phyloP scores from a whole-genome alignment of 305 asterid species.

The Fraxinus greggii region DNA sequence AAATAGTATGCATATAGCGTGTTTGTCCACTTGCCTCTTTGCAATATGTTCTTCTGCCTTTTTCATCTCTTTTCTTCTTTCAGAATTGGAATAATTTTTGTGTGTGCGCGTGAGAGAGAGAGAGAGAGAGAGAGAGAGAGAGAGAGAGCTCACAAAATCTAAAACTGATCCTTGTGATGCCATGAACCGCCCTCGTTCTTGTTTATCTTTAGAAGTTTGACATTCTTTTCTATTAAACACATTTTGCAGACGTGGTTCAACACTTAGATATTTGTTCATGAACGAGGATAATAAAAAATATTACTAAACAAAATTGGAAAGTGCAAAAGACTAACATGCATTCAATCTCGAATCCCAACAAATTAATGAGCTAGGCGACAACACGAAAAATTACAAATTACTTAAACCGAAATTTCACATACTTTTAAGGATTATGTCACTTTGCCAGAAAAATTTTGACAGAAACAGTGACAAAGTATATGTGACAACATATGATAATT shows the following conservation, averaged over 20 bases:
- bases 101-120: background rate
- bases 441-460: too few species aligned
- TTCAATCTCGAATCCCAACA: background rate
- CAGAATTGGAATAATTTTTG: background rate
- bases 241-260: background rate
- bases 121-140: background rate
- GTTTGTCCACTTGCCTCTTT: background rate
- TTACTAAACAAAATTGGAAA: background rate
- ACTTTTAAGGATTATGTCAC: too few species aligned
- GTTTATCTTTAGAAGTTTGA: background rate
- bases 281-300: background rate
- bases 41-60: background rate
- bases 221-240: background rate
- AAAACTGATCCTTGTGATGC: constrained; percentile 21
- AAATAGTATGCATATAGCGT: background rate
- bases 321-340: background rate
- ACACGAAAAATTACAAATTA: too few species aligned
- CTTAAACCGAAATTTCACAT: too few species aligned
- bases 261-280: background rate
- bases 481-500: too few species aligned
- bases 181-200: constrained; percentile 26
- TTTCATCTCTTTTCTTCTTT: background rate
- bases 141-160: background rate
- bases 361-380: too few species aligned
- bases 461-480: too few species aligned